Percentiles rank a stretch among this genome's conserved stretches.
Evolutionary conservation across 1,284 basidiomycete genomes (phyloP).

Genomic region (Leccinum subspadiceum): DNA sequence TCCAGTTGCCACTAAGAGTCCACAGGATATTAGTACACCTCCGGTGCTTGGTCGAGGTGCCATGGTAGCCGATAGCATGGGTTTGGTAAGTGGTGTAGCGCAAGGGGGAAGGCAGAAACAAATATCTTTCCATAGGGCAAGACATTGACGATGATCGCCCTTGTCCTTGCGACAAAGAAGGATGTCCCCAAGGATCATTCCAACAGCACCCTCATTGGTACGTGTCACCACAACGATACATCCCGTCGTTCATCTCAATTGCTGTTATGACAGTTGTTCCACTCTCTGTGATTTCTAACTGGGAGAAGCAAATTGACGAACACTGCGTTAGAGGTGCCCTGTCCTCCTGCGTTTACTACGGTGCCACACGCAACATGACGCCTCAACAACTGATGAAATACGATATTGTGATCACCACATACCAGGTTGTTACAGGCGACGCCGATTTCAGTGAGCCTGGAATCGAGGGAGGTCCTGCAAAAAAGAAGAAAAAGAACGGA

Average conservation of each 20-base stretch:
- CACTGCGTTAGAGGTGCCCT: conserved; percentile 64
- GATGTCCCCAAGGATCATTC: conserved; percentile 58
- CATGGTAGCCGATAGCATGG: conserved; percentile 89
- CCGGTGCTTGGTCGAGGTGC: conserved; percentile 80
- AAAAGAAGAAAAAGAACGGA: conserved; percentile 61
- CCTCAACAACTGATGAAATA: conserved; percentile 60
- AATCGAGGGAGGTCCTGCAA: conserved; percentile 25
- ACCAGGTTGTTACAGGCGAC: conserved; percentile 49
- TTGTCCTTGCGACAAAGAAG: conserved; percentile 72
- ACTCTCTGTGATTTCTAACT: conserved; percentile 85
- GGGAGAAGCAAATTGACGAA: conserved; percentile 85
- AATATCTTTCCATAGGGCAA: conserved; percentile 57
- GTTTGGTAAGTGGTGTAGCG: conserved; percentile 40
- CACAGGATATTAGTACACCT: conserved; percentile 49
- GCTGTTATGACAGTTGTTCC: conserved; percentile 65
- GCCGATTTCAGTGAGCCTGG: conserved; percentile 18
- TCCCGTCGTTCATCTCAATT: conserved; percentile 2
- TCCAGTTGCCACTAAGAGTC: conserved; percentile 76
- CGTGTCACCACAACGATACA: conserved; percentile 15
- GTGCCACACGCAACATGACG: conserved; percentile 59
- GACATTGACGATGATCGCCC: conserved; percentile 77
- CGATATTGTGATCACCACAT: conserved; percentile 90
- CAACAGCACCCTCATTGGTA: conserved; percentile 75
- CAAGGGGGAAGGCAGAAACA: conserved; percentile 1
- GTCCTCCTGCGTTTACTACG: conserved; percentile 68